A percentile compares a stretch with the other conserved stretches of the same genome.
Conservation (phyloP, 164 flowering plant genomes). For the Pachysandra terminalis region DNA sequence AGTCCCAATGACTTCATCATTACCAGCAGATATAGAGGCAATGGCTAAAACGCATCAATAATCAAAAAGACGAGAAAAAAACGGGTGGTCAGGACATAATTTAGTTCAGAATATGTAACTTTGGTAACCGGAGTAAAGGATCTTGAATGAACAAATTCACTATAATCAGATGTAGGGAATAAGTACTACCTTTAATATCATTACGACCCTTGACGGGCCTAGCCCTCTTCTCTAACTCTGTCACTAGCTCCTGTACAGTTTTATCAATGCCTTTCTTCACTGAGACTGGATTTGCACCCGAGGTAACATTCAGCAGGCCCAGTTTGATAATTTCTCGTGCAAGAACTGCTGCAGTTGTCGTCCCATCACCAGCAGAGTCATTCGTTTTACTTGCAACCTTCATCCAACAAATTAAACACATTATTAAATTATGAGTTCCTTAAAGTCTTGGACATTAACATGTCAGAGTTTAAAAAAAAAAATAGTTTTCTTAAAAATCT, state of each 20-base stretch:
- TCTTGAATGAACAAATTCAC: no score
- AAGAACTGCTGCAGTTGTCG: conserved; percentile 92
- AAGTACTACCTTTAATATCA: conserved; percentile 90
- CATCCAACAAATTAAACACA: conserved; percentile 13
- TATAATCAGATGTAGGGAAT: no score
- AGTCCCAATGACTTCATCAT: conserved; percentile 81
- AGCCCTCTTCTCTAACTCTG: conserved; percentile 78
- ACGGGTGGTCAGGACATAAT: no score
- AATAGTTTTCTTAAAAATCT: no score
- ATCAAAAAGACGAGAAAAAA: no score
- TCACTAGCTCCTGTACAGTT: conserved; percentile 63
- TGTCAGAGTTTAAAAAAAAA: no score
- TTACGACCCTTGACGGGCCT: conserved; percentile 88
- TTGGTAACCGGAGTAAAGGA: no score
- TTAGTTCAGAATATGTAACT: no score
- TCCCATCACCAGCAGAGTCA: conserved; percentile 99
- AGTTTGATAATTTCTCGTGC: conserved; percentile 90
- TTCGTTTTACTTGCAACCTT: conserved; percentile 98
- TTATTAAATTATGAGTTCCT: no score
- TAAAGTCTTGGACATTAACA: no score
- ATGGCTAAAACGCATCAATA: conserved; percentile 48
- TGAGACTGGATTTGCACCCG: conserved; percentile 97
- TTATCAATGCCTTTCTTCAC: conserved; percentile 93
- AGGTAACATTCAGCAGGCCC: conserved; percentile 82
- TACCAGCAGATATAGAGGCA: conserved; percentile 97